Evolutionary conservation across 2,329 filamentous ascomycete species (phyloP), one percentile per base, ranked within the genome.

Genomic region (Colletotrichum graminicola): DNA sequence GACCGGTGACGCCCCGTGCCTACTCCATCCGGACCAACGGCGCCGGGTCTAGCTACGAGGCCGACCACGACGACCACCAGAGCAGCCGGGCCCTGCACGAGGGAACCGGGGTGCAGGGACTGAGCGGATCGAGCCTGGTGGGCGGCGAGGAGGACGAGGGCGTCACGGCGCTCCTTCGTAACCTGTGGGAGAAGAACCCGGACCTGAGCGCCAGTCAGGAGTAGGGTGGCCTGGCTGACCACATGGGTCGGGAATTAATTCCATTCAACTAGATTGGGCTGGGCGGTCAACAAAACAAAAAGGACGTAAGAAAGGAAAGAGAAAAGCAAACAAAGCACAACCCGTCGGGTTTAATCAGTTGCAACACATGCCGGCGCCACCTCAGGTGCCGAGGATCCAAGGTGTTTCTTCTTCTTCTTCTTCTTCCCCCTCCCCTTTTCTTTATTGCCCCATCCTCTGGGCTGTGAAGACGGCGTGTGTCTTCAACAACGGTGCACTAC

Each of bases 111-210:
- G 49, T 57, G 18, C 76, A 82, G 47, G 76, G 82, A 7, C 78
- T 88, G 1, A 88, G 87, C 67, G 87, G 86, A 2, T 81, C 84
- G 12, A 88, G 85, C 66, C 78, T 86, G 2, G 83, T 84, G 0
- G 85, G 85, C n/a, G 81, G 80, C 3, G 82, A 85, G 29, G 86
- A 86, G 34, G 85, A 87, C 60, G 85, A 88, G 61, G 84, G 83
- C 12, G 85, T 87, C 1, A 80, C 84, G 1, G 81, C 85, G 5
- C 75, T 90, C 54, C 79, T 91, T 64, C 82, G 89, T 66, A 88
- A 87, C 73, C 78, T 91, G 60, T 91, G 89, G 89, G 89, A 91
- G 56, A 90, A 88, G 82, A 87, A 84, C 60, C 81, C 85, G 78
- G 87, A 90, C 75, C 79, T 90, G 69, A 87, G 87, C 75, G 85